Evolutionary conservation across 2,329 filamentous ascomycete genomes (phyloP).

Genomic region (Xylaria arbuscula): DNA sequence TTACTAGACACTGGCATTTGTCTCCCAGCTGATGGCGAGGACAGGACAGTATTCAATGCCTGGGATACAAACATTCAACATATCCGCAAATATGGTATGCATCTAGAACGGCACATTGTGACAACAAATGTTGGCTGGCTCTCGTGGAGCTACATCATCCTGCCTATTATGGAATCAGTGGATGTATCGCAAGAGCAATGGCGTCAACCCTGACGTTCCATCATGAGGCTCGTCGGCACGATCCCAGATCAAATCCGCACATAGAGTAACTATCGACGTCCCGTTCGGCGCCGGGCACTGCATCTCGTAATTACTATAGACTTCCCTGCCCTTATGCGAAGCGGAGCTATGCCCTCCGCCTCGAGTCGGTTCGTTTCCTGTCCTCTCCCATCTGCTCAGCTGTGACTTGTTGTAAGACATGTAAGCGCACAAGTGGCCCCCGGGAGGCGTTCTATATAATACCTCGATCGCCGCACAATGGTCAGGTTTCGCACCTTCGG

Average conservation of each 20-base stretch:
- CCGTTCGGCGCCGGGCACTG: neutral
- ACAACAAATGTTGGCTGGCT: neutral
- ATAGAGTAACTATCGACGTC: neutral
- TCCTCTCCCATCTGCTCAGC: constrained; percentile 1
- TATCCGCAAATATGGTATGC: neutral
- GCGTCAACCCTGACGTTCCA: neutral
- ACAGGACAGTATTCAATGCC: neutral
- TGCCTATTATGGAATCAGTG: constrained; percentile 11
- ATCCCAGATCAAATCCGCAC: neutral
- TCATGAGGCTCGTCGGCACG: constrained; percentile 27
- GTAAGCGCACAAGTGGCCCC: constrained; percentile 10
- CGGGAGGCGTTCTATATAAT: neutral
- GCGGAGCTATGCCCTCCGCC: constrained; percentile 47
- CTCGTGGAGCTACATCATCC: constrained; percentile 20
- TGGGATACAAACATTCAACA: neutral
- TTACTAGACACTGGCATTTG: no score
- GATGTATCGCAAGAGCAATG: neutral
- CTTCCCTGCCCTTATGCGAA: constrained; percentile 40
- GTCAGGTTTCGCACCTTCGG: neutral
- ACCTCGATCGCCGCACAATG: neutral
- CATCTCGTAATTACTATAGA: constrained; percentile 29
- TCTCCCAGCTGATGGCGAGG: neutral
- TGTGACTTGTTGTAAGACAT: constrained; percentile 16
- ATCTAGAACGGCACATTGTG: neutral
- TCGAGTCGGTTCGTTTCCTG: neutral